These are phyloP conservation scores for Ochetophila trinervis DNA, from an alignment of 306 rosid genomes.

Conservation along the genomic window DNA sequence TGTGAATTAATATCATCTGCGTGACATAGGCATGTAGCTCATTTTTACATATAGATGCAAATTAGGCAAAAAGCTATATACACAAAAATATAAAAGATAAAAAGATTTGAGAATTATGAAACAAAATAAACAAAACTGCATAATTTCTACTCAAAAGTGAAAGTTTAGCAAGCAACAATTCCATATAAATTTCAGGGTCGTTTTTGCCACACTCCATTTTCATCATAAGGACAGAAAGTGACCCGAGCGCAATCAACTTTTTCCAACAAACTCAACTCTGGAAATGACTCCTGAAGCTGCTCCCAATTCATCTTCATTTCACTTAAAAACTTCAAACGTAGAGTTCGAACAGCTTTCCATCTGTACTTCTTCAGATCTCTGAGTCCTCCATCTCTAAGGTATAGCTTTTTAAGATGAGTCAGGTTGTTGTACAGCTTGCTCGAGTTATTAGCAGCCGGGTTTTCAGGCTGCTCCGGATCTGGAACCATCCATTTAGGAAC, in stretches of 20 bases:
- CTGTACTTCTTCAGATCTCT: background rate
- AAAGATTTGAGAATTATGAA: too few species aligned
- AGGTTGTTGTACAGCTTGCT: too few species aligned
- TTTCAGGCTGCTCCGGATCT: too few species aligned
- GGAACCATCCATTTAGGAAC: slow-evolving; percentile 10
- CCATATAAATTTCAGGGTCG: background rate
- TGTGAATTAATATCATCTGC: too few species aligned
- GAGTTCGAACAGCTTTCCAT: slow-evolving; percentile 1
- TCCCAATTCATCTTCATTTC: slow-evolving; percentile 7
- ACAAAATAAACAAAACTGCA: too few species aligned
- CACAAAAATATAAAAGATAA: too few species aligned
- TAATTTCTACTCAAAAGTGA: too few species aligned
- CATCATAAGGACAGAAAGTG: slow-evolving; percentile 19
- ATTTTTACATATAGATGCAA: too few species aligned
- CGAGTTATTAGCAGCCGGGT: too few species aligned
- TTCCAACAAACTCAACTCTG: background rate
- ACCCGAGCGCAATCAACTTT: slow-evolving; percentile 16
- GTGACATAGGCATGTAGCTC: too few species aligned
- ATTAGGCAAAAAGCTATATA: too few species aligned
- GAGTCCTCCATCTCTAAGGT: slow-evolving; percentile 12
- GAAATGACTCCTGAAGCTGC: slow-evolving; percentile 7
- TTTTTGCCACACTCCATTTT: background rate
- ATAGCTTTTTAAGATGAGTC: slow-evolving; percentile 4
- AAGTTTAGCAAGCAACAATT: too few species aligned
- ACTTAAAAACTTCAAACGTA: slow-evolving; percentile 17